These are phyloP conservation scores for Lentinula sp. DNA, from an alignment of 768 basidiomycete genomes.

Conservation along the genomic window DNA sequence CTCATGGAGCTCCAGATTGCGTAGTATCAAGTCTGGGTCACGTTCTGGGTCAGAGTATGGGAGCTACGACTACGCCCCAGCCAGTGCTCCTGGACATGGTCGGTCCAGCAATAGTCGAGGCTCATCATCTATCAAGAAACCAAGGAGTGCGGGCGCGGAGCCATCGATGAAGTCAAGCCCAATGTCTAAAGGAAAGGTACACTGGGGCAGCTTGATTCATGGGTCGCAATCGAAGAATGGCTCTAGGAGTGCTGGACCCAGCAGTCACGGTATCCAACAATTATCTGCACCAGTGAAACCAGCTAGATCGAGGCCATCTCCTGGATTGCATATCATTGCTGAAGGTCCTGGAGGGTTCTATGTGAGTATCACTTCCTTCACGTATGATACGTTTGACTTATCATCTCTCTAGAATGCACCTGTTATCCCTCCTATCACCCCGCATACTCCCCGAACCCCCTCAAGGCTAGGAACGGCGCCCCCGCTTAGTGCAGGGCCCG, in stretches of 20 bases:
- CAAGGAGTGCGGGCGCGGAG: not conserved
- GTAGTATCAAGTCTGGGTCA: not conserved
- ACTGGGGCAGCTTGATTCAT: conserved; percentile 1
- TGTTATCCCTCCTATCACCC: not conserved
- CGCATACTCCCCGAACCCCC: not conserved
- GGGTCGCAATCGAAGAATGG: conserved; percentile 2
- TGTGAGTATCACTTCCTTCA: not conserved
- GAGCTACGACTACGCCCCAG: not conserved
- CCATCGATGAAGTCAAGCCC: not conserved
- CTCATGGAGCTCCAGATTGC: not conserved
- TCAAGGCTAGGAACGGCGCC: not conserved
- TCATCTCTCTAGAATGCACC: not conserved
- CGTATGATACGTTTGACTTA: not conserved
- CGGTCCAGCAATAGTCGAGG: not conserved
- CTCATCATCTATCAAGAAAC: not conserved
- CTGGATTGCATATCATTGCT: not conserved
- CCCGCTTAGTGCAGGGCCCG: not conserved
- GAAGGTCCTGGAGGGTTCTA: not conserved
- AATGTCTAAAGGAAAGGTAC: not conserved
- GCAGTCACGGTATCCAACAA: not conserved
- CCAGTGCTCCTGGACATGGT: not conserved
- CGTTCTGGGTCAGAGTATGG: not conserved
- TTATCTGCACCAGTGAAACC: not conserved
- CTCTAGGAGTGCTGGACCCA: not conserved
- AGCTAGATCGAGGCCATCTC: not conserved